These are phyloP conservation scores for Balansia obtecta DNA, from an alignment of 2,329 filamentous ascomycete species.

Conservation along the genomic window DNA sequence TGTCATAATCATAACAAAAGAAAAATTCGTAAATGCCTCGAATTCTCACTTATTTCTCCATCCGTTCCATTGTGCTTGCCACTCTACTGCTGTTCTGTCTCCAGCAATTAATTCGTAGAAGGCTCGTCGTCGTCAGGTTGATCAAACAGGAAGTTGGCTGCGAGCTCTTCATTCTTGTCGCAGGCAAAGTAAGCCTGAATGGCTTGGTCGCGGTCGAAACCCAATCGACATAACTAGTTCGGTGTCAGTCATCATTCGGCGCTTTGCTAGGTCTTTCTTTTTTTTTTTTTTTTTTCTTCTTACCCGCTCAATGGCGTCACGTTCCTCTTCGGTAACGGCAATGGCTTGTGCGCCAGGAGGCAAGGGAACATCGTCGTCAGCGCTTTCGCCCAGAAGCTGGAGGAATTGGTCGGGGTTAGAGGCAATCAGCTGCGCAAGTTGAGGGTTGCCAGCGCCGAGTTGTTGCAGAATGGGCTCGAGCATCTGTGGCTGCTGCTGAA, in stretches of 20 bases:
- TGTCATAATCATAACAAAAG: conserved; percentile 5
- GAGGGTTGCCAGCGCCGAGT: conserved; percentile 87
- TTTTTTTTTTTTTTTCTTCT: conserved; percentile 10
- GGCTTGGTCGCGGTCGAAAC: conserved; percentile 83
- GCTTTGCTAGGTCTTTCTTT: too few species aligned
- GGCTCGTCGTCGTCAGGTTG: conserved; percentile 77
- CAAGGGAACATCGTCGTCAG: conserved; percentile 69
- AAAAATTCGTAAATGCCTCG: background rate
- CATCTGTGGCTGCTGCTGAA: conserved; percentile 97
- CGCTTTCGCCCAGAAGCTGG: conserved; percentile 76
- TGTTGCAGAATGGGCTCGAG: conserved; percentile 96
- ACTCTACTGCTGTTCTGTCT: background rate
- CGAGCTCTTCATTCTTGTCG: conserved; percentile 98
- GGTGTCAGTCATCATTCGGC: background rate
- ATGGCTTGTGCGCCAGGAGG: conserved; percentile 85
- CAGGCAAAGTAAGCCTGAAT: conserved; percentile 99
- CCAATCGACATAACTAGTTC: conserved; percentile 70
- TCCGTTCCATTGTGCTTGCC: background rate
- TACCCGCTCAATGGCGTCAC: conserved; percentile 92
- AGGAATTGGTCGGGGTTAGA: conserved; percentile 90
- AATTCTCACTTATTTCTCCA: background rate
- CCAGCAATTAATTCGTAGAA: conserved; percentile 26
- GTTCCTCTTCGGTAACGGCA: conserved; percentile 87
- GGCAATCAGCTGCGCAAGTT: conserved; percentile 83
- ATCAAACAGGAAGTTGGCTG: conserved; percentile 96